A percentile compares a stretch with the other conserved stretches of the same genome.
Conservation (phyloP, 208 protist genomes). For the Trypanosoma cruzi region DNA sequence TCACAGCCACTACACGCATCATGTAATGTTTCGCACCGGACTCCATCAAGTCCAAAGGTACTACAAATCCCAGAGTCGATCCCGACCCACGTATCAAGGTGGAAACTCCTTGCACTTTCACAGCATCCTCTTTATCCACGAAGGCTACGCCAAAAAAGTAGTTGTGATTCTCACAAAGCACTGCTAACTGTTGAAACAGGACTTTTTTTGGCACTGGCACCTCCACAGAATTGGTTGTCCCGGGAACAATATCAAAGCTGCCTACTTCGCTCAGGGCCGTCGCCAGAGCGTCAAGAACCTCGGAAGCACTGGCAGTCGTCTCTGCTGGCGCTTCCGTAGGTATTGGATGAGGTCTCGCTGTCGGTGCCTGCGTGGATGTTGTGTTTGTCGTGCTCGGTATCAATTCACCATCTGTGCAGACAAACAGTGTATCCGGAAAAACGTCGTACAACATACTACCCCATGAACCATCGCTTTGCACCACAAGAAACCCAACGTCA, state of each 20-base stretch:
- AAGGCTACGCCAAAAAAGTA: constrained; percentile 19
- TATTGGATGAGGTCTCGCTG: constrained; percentile 12
- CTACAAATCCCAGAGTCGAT: constrained; percentile 22
- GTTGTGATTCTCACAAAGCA: constrained; percentile 5
- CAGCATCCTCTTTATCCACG: background rate
- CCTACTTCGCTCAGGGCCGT: constrained; percentile 22
- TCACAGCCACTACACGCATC: constrained; percentile 5
- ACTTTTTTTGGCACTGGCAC: constrained; percentile 14
- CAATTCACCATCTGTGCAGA: constrained; percentile 39
- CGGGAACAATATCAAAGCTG: constrained; percentile 37
- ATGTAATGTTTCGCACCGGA: constrained; percentile 10
- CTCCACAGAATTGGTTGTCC: constrained; percentile 36
- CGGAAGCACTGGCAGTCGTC: constrained; percentile 6
- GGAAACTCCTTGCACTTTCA: constrained; percentile 9
- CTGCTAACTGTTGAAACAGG: constrained; percentile 28
- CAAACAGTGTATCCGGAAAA: constrained; percentile 26
- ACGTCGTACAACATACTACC: constrained; percentile 19
- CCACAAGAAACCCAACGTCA: constrained; percentile 33
- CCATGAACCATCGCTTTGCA: constrained; percentile 45
- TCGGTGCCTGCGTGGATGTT: background rate
- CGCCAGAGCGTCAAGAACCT: constrained; percentile 31
- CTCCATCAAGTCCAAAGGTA: constrained; percentile 27
- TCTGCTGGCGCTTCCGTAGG: constrained; percentile 5
- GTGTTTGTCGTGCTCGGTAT: constrained; percentile 12
- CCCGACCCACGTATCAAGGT: constrained; percentile 4